Base-by-base conservation (phyloP, 1,284 basidiomycete genomes). In the Exobasidium rhododendri region DNA sequence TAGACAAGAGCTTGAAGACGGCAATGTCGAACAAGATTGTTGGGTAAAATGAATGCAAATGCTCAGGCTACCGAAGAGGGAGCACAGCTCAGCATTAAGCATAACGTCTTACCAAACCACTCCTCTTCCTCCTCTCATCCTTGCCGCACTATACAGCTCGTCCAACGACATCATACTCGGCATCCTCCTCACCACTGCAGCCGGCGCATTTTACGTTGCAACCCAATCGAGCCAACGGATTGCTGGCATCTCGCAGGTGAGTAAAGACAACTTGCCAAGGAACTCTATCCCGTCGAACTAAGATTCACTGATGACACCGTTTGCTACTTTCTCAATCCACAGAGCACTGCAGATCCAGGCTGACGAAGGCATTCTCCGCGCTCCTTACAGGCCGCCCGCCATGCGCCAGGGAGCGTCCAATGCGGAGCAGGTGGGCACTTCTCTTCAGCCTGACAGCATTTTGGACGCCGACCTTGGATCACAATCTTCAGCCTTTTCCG, bases 301-400 rank as follows among this genome's bases (percentile, higher is more conserved):
- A n/a, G n/a, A n/a, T n/a, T 40, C 17, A 40, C 17, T 40, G 35
- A 40, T 40, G 10, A 10, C 35, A 40, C 35, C 17, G 7, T 40
- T 40, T 17, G 10, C 7, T 40, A 10, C 35, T 40, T 40, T 40
- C 35, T 17, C 17, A 10, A 40, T 40, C 35, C 17, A 7, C 35
- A 62, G 69, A 64, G 68, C 70, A 1, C 56, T 69, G 3, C 69
- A 72, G 46, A 63, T 73, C 1, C 71, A 73, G 54, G 63, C 64
- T 0, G 66, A 72, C 26, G 66, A 69, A 11, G 66, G 66, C 4
- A 58, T 55, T 17, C 22, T 45, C 7, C 60, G 62, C 22, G 29
- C 51, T 31, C 59, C 67, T 10, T 59, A 59, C 24, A 49, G 14
- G 6, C 58, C 58, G 6, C 58, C 58, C 6, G 58, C 51, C 3